Evolutionary conservation across 2,329 filamentous ascomycete genomes (phyloP), one percentile per base, ranked within the genome.

Genomic region (Ascochyta koolunga): DNA sequence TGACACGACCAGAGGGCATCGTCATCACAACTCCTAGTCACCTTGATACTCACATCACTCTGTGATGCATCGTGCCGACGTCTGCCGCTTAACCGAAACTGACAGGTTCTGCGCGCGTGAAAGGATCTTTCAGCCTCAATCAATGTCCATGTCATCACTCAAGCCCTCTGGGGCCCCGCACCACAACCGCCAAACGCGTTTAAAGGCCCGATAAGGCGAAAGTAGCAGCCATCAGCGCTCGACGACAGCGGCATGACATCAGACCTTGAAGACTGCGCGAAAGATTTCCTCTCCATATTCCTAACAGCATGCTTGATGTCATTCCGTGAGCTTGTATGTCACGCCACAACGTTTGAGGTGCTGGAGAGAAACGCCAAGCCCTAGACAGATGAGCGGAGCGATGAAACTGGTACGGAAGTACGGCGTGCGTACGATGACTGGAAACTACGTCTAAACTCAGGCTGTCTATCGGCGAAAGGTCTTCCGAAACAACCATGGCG

Each of bases 121-220:
- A 54, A 27, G 24, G 37, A 31, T 47, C 46, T 57, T 41, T 51
- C 57, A 56, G 50, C 42, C 50, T 55, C 47, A 48, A 18, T 22
- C 31, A 50, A 18, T 35, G 41, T 35, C 31, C 33, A 33, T 32
- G 44, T 49, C 35, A 46, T 56, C 55, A 43, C 45, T 58, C 54
- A 61, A 61, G 54, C 58, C 58, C 64, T 60, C 54, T 64, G 64
- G 64, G 63, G 64, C 62, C 64, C 64, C 64, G 64, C 64, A 65
- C 48, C 38, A 31, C 18, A 41, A 24, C 47, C 52, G 42, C 49
- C 56, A 58, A 37, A 55, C 46, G 48, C 54, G 49, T 41, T 50
- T 50, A 29, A 62, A 59, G 54, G 59, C 47, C 56, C 64, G 60
- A 62, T 50, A 50, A 58, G 50, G 57, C 60, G 50, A 55, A 37